These are phyloP conservation scores for Echites panduratus DNA, from an alignment of 257 asterid species.

Conservation along the genomic window DNA sequence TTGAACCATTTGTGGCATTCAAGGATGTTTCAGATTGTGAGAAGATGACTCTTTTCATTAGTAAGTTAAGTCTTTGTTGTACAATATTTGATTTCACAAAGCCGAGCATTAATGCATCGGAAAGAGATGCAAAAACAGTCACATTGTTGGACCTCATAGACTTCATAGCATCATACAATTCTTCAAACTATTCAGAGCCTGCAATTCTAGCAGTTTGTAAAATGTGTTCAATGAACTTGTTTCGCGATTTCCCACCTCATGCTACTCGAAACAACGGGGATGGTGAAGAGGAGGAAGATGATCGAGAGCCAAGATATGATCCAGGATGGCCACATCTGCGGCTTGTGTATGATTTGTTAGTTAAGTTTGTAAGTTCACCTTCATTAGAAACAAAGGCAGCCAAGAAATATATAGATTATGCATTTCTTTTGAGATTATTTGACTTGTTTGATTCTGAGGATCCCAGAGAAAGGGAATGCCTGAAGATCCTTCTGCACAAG, in stretches of 20 bases:
- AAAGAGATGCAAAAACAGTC: constrained; percentile 64
- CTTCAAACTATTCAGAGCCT: constrained; percentile 59
- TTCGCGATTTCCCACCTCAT: constrained; percentile 66
- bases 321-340: constrained; percentile 87
- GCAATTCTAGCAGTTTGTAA: constrained; percentile 69
- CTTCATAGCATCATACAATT: constrained; percentile 47
- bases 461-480: constrained; percentile 80
- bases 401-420: constrained; percentile 60
- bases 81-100: constrained; percentile 73
- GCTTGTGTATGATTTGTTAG: constrained; percentile 67
- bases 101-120: constrained; percentile 43
- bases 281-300: constrained; percentile 54
- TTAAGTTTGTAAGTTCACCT: constrained; percentile 57
- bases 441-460: constrained; percentile 83
- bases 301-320: constrained; percentile 66
- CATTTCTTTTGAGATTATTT: constrained; percentile 52
- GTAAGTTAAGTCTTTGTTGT: constrained; percentile 82
- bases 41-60: constrained; percentile 72
- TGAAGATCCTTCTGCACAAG: constrained; percentile 75
- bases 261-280: constrained; percentile 22
- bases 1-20: constrained; percentile 81
- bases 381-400: constrained; percentile 65
- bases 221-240: constrained; percentile 71
- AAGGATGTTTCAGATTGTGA: constrained; percentile 66
- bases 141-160: constrained; percentile 76